A percentile compares a stretch with the other conserved stretches of the same genome.
These are phyloP conservation scores for Rasamsonia emersonii DNA, from an alignment of 2,329 filamentous ascomycete genomes.

Conservation along the genomic window DNA sequence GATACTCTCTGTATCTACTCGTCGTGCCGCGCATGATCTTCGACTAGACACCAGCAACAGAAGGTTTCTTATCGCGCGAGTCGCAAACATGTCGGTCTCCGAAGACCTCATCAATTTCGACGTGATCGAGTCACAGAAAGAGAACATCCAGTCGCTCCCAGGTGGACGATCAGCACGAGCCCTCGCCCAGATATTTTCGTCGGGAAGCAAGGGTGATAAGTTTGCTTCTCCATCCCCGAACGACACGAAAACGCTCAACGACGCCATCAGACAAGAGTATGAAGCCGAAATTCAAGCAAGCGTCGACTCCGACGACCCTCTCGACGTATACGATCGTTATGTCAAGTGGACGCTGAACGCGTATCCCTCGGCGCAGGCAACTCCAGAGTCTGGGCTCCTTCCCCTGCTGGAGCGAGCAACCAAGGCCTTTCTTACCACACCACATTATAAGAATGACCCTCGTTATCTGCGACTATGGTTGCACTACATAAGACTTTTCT, in stretches of 20 bases:
- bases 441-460: conserved; percentile 91
- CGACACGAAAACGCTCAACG: conserved; percentile 68
- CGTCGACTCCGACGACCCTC: conserved; percentile 83
- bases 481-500: conserved; percentile 86
- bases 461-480: conserved; percentile 91
- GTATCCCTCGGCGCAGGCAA: conserved; percentile 89
- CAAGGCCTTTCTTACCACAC: conserved; percentile 72
- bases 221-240: conserved; percentile 57
- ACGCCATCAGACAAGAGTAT: conserved; percentile 71
- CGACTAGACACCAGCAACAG: too few relatives aligned
- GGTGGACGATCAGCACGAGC: conserved; percentile 83
- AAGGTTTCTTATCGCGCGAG: too few relatives aligned
- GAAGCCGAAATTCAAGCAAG: conserved; percentile 73
- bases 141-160: conserved; percentile 92
- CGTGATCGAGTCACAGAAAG: conserved; percentile 91
- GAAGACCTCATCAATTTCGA: conserved; percentile 58
- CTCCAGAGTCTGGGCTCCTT: conserved; percentile 80
- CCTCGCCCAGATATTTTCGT: conserved; percentile 64
- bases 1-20: too few relatives aligned
- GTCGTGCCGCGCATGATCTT: too few relatives aligned
- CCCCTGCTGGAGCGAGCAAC: conserved; percentile 87
- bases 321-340: conserved; percentile 93
- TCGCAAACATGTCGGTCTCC: conserved; percentile 35
- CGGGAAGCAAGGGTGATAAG: conserved; percentile 38
- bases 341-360: conserved; percentile 94